These are phyloP conservation scores for Fusarium zealandicum DNA, from an alignment of 2,329 filamentous ascomycete species.

Conservation along the genomic window DNA sequence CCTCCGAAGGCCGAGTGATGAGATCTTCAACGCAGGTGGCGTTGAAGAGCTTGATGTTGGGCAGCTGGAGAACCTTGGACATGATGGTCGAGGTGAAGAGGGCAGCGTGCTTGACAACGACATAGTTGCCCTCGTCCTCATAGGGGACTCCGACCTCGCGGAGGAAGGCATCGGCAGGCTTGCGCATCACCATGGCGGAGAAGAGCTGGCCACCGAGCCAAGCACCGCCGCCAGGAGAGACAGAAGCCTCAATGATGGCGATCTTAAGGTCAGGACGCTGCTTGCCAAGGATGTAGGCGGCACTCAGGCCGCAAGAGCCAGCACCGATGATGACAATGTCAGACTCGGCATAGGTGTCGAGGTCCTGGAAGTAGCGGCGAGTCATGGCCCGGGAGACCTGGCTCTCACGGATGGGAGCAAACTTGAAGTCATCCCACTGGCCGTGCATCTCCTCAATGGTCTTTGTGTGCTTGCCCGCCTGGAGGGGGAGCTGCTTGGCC, in stretches of 20 bases:
- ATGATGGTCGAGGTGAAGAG: constrained; percentile 90
- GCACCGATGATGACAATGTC: constrained; percentile 94
- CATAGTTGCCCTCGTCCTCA: constrained; percentile 87
- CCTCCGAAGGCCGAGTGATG: constrained; percentile 74
- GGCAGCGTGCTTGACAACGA: constrained; percentile 93
- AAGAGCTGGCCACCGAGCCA: constrained; percentile 96
- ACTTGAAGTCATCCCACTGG: constrained; percentile 83
- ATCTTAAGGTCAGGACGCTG: constrained; percentile 90
- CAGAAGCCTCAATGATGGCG: constrained; percentile 86
- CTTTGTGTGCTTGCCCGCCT: constrained; percentile 38
- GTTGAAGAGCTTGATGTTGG: constrained; percentile 97
- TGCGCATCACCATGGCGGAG: constrained; percentile 94
- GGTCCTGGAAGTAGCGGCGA: constrained; percentile 87
- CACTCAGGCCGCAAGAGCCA: constrained; percentile 84
- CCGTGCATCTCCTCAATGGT: constrained; percentile 61
- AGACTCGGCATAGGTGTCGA: constrained; percentile 88
- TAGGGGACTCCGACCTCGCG: constrained; percentile 82
- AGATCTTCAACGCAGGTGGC: constrained; percentile 91
- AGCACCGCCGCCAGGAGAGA: constrained; percentile 86
- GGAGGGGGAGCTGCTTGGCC: constrained; percentile 31
- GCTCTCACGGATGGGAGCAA: constrained; percentile 87
- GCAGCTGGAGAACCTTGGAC: constrained; percentile 81
- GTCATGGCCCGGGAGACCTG: constrained; percentile 95
- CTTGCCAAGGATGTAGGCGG: constrained; percentile 84
- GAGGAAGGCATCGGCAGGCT: constrained; percentile 87